Evolutionary conservation across 495 filamentous ascomycete genomes (phyloP).

Genomic region (Lentithecium fluviatile): DNA sequence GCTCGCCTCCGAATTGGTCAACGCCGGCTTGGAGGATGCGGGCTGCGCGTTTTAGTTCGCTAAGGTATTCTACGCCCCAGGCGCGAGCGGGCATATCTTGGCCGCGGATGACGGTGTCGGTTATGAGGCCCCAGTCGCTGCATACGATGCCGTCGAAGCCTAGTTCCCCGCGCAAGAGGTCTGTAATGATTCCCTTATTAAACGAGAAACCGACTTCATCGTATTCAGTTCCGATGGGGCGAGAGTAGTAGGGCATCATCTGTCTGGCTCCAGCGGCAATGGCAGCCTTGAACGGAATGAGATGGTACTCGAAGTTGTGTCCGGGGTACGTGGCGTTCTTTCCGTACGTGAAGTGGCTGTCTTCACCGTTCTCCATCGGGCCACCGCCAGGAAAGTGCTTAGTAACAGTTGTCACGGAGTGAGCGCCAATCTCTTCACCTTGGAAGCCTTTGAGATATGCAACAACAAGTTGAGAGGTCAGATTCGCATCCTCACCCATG

Average conservation of each 20-base stretch:
- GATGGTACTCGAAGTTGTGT: slow-evolving; percentile 41
- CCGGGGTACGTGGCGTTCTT: slow-evolving; percentile 44
- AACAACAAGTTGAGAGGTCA: slow-evolving; percentile 36
- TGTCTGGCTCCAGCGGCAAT: slow-evolving; percentile 41
- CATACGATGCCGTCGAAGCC: slow-evolving; percentile 44
- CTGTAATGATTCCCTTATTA: slow-evolving; percentile 44
- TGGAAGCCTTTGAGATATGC: slow-evolving; percentile 24
- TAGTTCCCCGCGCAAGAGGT: slow-evolving; percentile 41
- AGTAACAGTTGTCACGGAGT: slow-evolving; percentile 40
- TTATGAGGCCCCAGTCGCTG: slow-evolving; percentile 44
- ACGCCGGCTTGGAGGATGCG: slow-evolving; percentile 42
- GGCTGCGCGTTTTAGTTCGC: slow-evolving; percentile 30
- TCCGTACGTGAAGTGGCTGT: slow-evolving; percentile 45
- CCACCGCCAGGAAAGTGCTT: slow-evolving; percentile 47
- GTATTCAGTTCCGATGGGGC: slow-evolving; percentile 16
- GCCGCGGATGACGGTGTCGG: slow-evolving; percentile 29
- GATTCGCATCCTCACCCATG: slow-evolving; percentile 40
- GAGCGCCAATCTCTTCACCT: slow-evolving; percentile 20
- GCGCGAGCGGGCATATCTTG: slow-evolving; percentile 17
- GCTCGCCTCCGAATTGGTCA: slow-evolving; percentile 46
- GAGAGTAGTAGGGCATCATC: slow-evolving; percentile 43
- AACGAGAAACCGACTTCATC: slow-evolving; percentile 42
- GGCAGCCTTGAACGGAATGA: slow-evolving; percentile 25
- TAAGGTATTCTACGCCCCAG: slow-evolving; percentile 14
- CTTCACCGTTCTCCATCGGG: slow-evolving; percentile 43